Percentiles rank a stretch among this genome's conserved stretches.
Evolutionary conservation across 2,329 filamentous ascomycete genomes (phyloP).

Genomic region (Ophiostoma perfectum): DNA sequence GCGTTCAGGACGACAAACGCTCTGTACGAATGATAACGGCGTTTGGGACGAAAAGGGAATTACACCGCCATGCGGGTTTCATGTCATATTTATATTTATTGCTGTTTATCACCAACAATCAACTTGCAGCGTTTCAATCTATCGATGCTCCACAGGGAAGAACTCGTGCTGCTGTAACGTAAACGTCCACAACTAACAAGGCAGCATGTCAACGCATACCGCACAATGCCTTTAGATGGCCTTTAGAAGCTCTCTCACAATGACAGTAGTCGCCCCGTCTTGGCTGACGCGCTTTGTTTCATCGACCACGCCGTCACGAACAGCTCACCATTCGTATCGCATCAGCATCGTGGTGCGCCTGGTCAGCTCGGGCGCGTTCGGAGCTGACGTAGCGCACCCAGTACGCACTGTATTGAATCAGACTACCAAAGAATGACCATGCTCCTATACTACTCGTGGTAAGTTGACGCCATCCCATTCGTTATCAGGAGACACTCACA

Average conservation of each 20-base stretch:
- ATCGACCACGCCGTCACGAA: background rate
- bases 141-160: no score
- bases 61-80: background rate
- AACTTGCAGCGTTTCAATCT: background rate
- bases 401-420: no score
- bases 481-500: constrained; percentile 25
- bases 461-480: constrained; percentile 38
- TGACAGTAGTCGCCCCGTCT: background rate
- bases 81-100: constrained; percentile 6
- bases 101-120: background rate
- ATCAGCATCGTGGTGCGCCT: constrained; percentile 7
- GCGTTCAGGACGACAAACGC: background rate
- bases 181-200: no score
- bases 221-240: background rate
- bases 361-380: constrained; percentile 17
- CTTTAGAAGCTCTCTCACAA: background rate
- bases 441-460: constrained; percentile 35
- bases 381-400: background rate
- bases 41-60: constrained; percentile 12
- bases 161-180: no score
- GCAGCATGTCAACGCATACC: background rate
- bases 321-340: constrained; percentile 17
- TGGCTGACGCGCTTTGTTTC: background rate
- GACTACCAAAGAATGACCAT: no score
- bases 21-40: constrained; percentile 13